These are phyloP conservation scores for Colletotrichum echinochloae DNA, from an alignment of 2,329 filamentous ascomycete species.

Conservation along the genomic window DNA sequence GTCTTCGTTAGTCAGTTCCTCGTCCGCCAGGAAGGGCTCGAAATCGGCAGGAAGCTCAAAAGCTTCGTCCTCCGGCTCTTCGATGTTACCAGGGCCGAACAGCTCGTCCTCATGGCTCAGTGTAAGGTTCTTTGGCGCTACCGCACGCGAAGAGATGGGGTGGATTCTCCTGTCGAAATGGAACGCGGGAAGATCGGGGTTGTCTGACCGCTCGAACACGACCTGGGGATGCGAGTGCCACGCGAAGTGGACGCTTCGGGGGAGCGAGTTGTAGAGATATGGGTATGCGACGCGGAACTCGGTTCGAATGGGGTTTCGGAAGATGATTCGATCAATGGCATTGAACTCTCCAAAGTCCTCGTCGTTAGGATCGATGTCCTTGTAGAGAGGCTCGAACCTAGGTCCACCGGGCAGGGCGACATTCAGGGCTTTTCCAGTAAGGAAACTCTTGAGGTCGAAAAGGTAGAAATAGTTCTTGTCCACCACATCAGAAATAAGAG, in stretches of 20 bases:
- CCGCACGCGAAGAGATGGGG: constrained; percentile 93
- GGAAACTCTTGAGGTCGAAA: constrained; percentile 93
- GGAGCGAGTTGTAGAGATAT: constrained; percentile 95
- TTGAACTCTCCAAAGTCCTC: constrained; percentile 99
- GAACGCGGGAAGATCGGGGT: constrained; percentile 91
- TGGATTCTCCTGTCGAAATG: constrained; percentile 99
- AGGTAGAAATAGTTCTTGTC: constrained; percentile 99
- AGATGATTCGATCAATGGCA: constrained; percentile 98
- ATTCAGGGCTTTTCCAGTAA: constrained; percentile 96
- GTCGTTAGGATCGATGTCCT: constrained; percentile 98
- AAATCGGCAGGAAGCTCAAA: constrained; percentile 85
- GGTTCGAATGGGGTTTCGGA: constrained; percentile 92
- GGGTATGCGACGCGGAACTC: constrained; percentile 96
- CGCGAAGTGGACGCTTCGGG: constrained; percentile 90
- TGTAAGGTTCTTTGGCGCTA: constrained; percentile 93
- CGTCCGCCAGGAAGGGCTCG: constrained; percentile 90
- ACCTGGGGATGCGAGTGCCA: constrained; percentile 96
- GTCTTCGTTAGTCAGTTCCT: constrained; percentile 89
- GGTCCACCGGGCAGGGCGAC: constrained; percentile 98
- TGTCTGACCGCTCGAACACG: constrained; percentile 89
- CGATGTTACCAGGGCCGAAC: constrained; percentile 83
- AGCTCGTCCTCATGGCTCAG: constrained; percentile 93
- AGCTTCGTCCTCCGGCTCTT: constrained; percentile 80
- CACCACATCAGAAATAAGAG: constrained; percentile 89
- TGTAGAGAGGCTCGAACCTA: constrained; percentile 96